phyloP scores from a whole-genome alignment of 495 filamentous ascomycete genomes.

The Daldinia loculata region DNA sequence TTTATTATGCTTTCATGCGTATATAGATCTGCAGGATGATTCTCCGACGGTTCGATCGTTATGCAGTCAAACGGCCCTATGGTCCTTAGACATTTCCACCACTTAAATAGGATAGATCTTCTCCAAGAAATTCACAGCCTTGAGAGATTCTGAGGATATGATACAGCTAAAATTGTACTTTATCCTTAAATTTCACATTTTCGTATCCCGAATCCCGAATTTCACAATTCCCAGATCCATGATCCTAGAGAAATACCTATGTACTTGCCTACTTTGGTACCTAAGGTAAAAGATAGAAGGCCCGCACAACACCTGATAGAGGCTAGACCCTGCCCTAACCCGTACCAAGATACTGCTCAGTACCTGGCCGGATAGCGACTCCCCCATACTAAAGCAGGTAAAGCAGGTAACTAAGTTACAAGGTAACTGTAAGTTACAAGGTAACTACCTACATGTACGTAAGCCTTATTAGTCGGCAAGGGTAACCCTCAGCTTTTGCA shows the following conservation, averaged over 20 bases:
- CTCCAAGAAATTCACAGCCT: slow-evolving; percentile 1
- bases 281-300: slow-evolving; percentile 3
- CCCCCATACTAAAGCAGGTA: slow-evolving; percentile 16
- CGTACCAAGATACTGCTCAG: slow-evolving; percentile 12
- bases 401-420: neutral
- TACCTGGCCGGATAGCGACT: slow-evolving; percentile 25
- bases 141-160: slow-evolving; percentile 5
- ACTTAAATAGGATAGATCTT: slow-evolving; percentile 18
- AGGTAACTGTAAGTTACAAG: slow-evolving; percentile 10
- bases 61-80: slow-evolving; percentile 16
- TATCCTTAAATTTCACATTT: slow-evolving; percentile 20
- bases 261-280: slow-evolving; percentile 8
- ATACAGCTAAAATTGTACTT: slow-evolving; percentile 3
- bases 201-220: slow-evolving; percentile 16
- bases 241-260: slow-evolving; percentile 17
- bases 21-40: slow-evolving; percentile 11
- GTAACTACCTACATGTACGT: neutral
- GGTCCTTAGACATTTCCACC: slow-evolving; percentile 27
- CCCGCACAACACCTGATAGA: neutral
- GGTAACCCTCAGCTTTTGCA: neutral
- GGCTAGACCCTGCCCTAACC: neutral
- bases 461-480: neutral
- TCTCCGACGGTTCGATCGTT: slow-evolving; percentile 34
- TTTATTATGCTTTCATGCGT: neutral
- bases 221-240: slow-evolving; percentile 21